phyloP scores from a whole-genome alignment of 2,329 filamentous ascomycete species.

The Ilyonectria robusta region DNA sequence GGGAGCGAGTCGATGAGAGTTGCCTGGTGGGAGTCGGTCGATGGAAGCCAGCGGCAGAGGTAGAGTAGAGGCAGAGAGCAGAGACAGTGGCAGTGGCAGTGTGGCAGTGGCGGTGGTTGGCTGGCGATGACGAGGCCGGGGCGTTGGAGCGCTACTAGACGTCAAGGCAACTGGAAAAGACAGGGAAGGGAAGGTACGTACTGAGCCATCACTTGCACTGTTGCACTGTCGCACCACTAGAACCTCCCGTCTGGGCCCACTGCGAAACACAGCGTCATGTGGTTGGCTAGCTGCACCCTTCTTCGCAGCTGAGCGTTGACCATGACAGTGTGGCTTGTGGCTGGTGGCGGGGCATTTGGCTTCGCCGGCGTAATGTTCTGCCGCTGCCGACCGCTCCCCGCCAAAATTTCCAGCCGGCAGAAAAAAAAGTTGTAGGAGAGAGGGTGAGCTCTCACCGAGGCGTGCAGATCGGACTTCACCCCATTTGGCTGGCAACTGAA shows the following conservation, averaged over 20 bases:
- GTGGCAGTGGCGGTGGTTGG: slow-evolving; percentile 46
- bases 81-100: slow-evolving; percentile 16
- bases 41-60: slow-evolving; percentile 30
- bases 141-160: slow-evolving; percentile 30
- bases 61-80: slow-evolving; percentile 16
- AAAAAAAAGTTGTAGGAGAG: slow-evolving; percentile 48
- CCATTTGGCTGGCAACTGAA: slow-evolving; percentile 2
- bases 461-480: slow-evolving; percentile 9
- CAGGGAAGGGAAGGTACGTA: slow-evolving; percentile 27
- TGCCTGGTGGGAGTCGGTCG: slow-evolving; percentile 39
- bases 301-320: neutral
- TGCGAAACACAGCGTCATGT: slow-evolving; percentile 2
- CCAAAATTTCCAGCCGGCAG: slow-evolving; percentile 51
- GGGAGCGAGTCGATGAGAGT: slow-evolving; percentile 28
- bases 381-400: slow-evolving; percentile 45
- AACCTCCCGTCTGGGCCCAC: slow-evolving; percentile 12
- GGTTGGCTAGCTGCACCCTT: slow-evolving; percentile 27
- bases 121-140: slow-evolving; percentile 48
- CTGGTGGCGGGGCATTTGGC: slow-evolving; percentile 29
- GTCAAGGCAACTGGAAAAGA: slow-evolving; percentile 32
- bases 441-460: slow-evolving; percentile 38
- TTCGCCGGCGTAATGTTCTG: slow-evolving; percentile 29
- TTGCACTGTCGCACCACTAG: slow-evolving; percentile 15
- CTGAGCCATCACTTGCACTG: slow-evolving; percentile 14
- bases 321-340: slow-evolving; percentile 18